Base-by-base conservation (phyloP, 768 basidiomycete genomes). In the Boletales sp. region DNA sequence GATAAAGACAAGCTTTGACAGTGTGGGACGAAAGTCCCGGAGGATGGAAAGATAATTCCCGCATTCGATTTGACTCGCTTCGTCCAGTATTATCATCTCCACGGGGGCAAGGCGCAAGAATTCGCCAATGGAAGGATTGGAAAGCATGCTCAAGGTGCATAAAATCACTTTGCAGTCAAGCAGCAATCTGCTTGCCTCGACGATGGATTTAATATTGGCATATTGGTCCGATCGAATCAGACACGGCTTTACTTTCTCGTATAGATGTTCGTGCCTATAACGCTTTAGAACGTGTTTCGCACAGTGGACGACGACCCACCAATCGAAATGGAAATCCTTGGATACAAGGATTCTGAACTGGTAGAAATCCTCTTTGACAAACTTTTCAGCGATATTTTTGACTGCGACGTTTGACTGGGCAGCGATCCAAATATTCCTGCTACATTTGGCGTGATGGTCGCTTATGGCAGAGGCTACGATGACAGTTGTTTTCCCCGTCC, bases 341-440 rank as follows among this genome's bases (percentile, higher is more conserved):
- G 77, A 77, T 7, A 79, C 74, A n/a, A 78, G 47, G 1, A 78
- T 43, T 44, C 52, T 72, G 52, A 76, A 78, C 8, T 62, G 50
- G 8, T 30, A 5, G 52, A 76, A 70, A 0, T 40, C 58, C n/a
- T 59, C 53, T 8, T 63, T 59, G 21, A 64, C 50, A 11, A 78
- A 62, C 41, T 73, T 78, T 51, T 77, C 73, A 0, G 76, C 76
- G n/a, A 78, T 77, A 48, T 78, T 78, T 55, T 79, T 79, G 17
- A 78, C 77, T 0, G 74, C 77, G 31, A 78, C 74, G 37, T 78
- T 79, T 0, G 76, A 77, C 24, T 78, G 78, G 0, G 77, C 75
- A 27, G 72, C 61, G 27, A 79, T 53, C 70, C 73, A 78, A 10
- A 74, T 57, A 9, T 56, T 44, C 24, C 40, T 58, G 8, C 19